phyloP scores from a whole-genome alignment of 2,329 filamentous ascomycete species.

The Phoma sp. region DNA sequence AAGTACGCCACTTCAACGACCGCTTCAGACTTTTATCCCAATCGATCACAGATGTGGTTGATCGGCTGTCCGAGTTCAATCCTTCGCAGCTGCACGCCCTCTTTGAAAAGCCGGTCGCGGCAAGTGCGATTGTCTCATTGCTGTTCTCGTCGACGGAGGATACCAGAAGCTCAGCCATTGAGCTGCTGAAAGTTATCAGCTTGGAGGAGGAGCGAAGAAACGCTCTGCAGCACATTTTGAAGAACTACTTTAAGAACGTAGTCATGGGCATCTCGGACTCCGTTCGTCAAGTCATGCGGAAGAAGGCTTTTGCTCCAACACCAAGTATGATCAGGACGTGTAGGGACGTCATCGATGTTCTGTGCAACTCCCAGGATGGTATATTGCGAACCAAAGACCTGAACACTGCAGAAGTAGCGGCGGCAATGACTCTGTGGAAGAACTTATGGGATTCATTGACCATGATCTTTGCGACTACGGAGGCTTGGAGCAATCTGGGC shows the following conservation, averaged over 20 bases:
- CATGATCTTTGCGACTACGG: slow-evolving; percentile 81
- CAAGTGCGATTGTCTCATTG: slow-evolving; percentile 76
- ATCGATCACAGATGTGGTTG: slow-evolving; percentile 75
- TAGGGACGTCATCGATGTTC: slow-evolving; percentile 66
- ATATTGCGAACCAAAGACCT: slow-evolving; percentile 66
- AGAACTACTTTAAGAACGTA: slow-evolving; percentile 62
- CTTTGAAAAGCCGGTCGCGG: slow-evolving; percentile 70
- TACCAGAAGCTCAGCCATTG: slow-evolving; percentile 79
- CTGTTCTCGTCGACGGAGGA: slow-evolving; percentile 81
- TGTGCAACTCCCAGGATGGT: slow-evolving; percentile 68
- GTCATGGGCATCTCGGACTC: slow-evolving; percentile 64
- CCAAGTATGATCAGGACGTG: slow-evolving; percentile 67
- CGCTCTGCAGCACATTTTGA: slow-evolving; percentile 66
- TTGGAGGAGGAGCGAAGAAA: slow-evolving; percentile 68
- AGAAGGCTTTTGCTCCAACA: slow-evolving; percentile 65
- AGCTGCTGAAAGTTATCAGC: slow-evolving; percentile 83
- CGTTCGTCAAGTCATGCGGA: slow-evolving; percentile 61
- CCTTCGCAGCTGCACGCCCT: slow-evolving; percentile 71
- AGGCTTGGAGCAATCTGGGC: slow-evolving; percentile 75
- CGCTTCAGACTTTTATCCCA: slow-evolving; percentile 68
- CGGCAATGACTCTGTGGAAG: slow-evolving; percentile 81
- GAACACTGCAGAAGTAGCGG: slow-evolving; percentile 66
- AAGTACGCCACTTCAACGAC: slow-evolving; percentile 76
- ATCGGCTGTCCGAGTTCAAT: slow-evolving; percentile 78
- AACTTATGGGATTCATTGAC: slow-evolving; percentile 82